Percentiles rank a stretch among this genome's conserved stretches.
These are phyloP conservation scores for Ophiosphaerella herpotricha DNA, from an alignment of 2,329 filamentous ascomycete genomes.

Conservation along the genomic window DNA sequence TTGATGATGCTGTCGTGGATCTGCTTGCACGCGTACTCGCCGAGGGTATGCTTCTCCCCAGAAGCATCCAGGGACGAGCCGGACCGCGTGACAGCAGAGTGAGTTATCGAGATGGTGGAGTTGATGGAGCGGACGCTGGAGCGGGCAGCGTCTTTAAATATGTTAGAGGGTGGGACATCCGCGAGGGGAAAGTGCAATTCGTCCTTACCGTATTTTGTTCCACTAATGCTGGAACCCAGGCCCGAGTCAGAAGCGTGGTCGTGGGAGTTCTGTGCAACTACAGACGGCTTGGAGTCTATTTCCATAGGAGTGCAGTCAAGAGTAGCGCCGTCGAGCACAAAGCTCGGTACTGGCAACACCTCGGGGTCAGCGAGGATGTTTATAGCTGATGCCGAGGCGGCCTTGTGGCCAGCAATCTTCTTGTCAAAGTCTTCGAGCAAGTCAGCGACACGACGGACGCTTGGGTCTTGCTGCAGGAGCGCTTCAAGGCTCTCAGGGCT, in stretches of 20 bases:
- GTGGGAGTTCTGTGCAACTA: constrained; percentile 50
- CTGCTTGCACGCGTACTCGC: constrained; percentile 71
- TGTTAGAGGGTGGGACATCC: constrained; percentile 33
- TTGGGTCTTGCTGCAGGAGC: constrained; percentile 50
- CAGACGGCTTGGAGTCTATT: constrained; percentile 48
- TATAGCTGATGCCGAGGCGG: constrained; percentile 33
- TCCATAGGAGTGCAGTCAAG: constrained; percentile 45
- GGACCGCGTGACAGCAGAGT: constrained; percentile 52
- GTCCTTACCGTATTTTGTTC: constrained; percentile 51
- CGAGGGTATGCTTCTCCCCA: constrained; percentile 62
- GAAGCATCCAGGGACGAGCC: constrained; percentile 45
- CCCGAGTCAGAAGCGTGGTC: constrained; percentile 85
- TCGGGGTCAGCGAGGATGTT: constrained; percentile 54
- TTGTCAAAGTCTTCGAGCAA: constrained; percentile 53
- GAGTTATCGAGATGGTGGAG: constrained; percentile 43
- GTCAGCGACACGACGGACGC: constrained; percentile 51
- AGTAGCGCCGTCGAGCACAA: constrained; percentile 47
- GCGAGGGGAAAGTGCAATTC: constrained; percentile 20
- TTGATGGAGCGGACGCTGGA: constrained; percentile 41
- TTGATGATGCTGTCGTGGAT: constrained; percentile 78
- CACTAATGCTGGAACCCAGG: constrained; percentile 79
- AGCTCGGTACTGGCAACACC: constrained; percentile 54
- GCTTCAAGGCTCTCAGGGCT: constrained; percentile 55
- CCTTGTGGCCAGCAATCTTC: constrained; percentile 45
- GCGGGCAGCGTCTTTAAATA: constrained; percentile 41